These are phyloP conservation scores for Myrica gale DNA, from an alignment of 306 rosid genomes.

Conservation along the genomic window DNA sequence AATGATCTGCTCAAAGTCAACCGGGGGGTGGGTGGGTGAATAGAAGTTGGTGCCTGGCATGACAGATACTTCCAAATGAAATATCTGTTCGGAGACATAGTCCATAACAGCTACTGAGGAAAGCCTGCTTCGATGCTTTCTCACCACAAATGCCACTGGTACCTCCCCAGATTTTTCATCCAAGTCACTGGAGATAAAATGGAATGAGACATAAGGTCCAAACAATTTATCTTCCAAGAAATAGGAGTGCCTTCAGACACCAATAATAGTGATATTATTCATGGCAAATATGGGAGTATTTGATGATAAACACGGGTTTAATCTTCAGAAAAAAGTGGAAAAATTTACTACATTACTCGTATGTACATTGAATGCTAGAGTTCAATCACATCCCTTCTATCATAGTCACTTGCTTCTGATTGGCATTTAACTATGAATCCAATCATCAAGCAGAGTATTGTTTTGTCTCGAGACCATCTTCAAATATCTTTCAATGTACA, in stretches of 20 bases:
- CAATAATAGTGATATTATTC: neutral
- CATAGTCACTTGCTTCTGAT: neutral
- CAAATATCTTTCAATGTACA: neutral
- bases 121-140: constrained; percentile 54
- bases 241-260: neutral
- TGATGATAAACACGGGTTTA: neutral
- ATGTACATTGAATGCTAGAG: neutral
- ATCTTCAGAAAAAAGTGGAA: neutral
- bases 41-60: no score
- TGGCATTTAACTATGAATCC: neutral
- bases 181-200: constrained; percentile 36
- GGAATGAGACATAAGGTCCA: constrained; percentile 23
- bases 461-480: neutral
- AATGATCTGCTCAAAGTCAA: no score
- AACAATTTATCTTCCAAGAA: neutral
- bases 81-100: constrained; percentile 62
- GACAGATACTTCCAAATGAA: neutral
- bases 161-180: constrained; percentile 72
- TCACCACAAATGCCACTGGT: constrained; percentile 82
- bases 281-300: neutral
- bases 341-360: no score
- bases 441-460: neutral
- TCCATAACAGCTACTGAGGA: constrained; percentile 47
- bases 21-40: no score
- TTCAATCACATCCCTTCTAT: neutral